These are phyloP conservation scores for Myrica gale DNA, from an alignment of 306 rosid species.

Conservation along the genomic window DNA sequence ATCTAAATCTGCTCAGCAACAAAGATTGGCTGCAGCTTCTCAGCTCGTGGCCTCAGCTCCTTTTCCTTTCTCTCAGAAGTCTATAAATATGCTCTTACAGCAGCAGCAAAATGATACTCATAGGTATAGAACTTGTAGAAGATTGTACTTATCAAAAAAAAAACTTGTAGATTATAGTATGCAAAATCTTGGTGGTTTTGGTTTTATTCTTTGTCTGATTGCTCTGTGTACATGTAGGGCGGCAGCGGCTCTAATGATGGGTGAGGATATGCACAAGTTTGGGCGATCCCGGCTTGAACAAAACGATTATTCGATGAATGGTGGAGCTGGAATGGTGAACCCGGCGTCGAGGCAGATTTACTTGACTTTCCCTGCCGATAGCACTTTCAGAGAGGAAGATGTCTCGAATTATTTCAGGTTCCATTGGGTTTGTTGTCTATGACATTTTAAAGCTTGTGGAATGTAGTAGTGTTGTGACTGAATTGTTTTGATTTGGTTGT, in stretches of 20 bases:
- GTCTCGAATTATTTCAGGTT: slow-evolving; percentile 96
- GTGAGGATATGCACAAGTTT: slow-evolving; percentile 76
- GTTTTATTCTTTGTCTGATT: neutral
- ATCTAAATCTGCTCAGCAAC: slow-evolving; percentile 79
- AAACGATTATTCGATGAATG: slow-evolving; percentile 57
- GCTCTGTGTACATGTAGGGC: slow-evolving; percentile 43
- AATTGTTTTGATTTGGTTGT: slow-evolving; percentile 1
- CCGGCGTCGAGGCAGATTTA: slow-evolving; percentile 97
- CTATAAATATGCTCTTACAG: slow-evolving; percentile 69
- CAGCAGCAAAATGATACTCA: slow-evolving; percentile 71
- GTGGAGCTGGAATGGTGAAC: slow-evolving; percentile 60
- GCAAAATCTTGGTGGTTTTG: neutral
- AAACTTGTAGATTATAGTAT: neutral
- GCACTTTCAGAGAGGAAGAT: slow-evolving; percentile 97
- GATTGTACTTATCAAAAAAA: no score
- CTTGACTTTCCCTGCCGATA: slow-evolving; percentile 96
- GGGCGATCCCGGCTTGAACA: slow-evolving; percentile 71
- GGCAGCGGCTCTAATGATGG: slow-evolving; percentile 86
- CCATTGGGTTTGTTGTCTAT: neutral
- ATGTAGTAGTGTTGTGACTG: slow-evolving; percentile 7
- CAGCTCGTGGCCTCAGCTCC: slow-evolving; percentile 82
- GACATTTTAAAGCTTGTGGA: neutral
- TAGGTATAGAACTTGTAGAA: slow-evolving; percentile 41
- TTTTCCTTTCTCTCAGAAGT: slow-evolving; percentile 69
- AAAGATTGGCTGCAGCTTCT: slow-evolving; percentile 74